phyloP scores from a whole-genome alignment of 768 basidiomycete genomes.

The Cantharellus cinnabarinus region DNA sequence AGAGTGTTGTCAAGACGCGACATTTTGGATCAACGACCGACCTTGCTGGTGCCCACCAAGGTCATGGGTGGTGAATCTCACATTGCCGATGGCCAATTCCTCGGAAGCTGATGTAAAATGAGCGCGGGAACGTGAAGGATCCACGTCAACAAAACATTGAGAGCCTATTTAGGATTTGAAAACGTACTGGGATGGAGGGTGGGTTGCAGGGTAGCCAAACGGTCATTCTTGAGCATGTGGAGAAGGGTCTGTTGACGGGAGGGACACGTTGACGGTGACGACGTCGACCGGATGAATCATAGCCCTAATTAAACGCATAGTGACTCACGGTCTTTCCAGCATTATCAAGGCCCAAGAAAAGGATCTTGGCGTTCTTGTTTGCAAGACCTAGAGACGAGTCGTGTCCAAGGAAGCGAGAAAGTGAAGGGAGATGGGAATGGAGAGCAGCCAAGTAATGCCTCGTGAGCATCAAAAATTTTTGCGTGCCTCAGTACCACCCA shows the following conservation, averaged over 20 bases:
- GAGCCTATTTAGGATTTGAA: background rate
- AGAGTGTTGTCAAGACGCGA: background rate
- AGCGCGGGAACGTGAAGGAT: background rate
- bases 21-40: conserved; percentile 16
- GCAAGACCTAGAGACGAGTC: conserved; percentile 36
- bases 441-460: background rate
- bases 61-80: conserved; percentile 98
- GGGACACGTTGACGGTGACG: background rate
- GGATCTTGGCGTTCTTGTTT: conserved; percentile 99
- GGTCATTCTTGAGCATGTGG: conserved; percentile 99
- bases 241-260: conserved; percentile 48
- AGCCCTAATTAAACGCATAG: background rate
- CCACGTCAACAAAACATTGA: background rate
- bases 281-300: background rate
- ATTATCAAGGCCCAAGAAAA: conserved; percentile 97
- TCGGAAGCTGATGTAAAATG: conserved; percentile 56
- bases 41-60: conserved; percentile 96
- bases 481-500: conserved; percentile 19
- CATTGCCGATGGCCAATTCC: conserved; percentile 94
- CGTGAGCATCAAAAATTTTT: conserved; percentile 4
- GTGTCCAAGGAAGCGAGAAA: background rate
- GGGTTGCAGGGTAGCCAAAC: conserved; percentile 90
- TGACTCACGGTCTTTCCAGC: conserved; percentile 86
- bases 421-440: background rate
- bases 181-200: conserved; percentile 92